These are phyloP conservation scores for Grammothele lineata DNA, from an alignment of 768 basidiomycete species.

Conservation along the genomic window DNA sequence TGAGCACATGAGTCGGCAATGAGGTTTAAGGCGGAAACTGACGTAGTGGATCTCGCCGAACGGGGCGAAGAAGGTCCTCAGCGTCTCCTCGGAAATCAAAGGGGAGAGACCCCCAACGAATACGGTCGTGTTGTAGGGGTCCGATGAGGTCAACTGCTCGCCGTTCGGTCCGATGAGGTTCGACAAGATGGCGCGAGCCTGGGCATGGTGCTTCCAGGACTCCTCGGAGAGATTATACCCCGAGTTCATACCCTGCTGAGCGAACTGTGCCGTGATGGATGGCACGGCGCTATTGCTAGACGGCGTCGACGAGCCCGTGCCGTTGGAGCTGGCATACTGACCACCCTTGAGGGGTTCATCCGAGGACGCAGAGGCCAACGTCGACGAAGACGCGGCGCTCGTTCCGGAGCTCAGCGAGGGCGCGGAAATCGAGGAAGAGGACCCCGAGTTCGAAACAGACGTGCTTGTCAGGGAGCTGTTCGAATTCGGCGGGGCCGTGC, in stretches of 20 bases:
- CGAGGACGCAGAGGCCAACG: slow-evolving; percentile 42
- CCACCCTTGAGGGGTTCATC: slow-evolving; percentile 52
- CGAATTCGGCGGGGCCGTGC: slow-evolving; percentile 17
- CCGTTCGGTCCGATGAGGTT: slow-evolving; percentile 85
- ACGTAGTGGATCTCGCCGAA: slow-evolving; percentile 94
- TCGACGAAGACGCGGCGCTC: slow-evolving; percentile 49
- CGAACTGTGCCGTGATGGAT: slow-evolving; percentile 36
- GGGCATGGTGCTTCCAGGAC: slow-evolving; percentile 81
- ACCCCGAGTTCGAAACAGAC: slow-evolving; percentile 36
- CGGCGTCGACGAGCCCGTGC: slow-evolving; percentile 12
- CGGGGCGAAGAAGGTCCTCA: slow-evolving; percentile 88
- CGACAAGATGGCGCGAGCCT: slow-evolving; percentile 77
- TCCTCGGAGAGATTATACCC: slow-evolving; percentile 65
- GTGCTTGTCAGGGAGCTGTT: slow-evolving; percentile 21
- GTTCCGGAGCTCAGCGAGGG: slow-evolving; percentile 30
- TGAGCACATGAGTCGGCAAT: too few species aligned
- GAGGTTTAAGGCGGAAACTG: too few species aligned
- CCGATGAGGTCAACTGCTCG: slow-evolving; percentile 81
- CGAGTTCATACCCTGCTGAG: slow-evolving; percentile 37
- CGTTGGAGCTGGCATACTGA: slow-evolving; percentile 32
- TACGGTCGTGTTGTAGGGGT: slow-evolving; percentile 95
- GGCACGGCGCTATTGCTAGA: background rate
- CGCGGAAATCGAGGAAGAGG: slow-evolving; percentile 32
- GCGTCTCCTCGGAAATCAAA: slow-evolving; percentile 85
- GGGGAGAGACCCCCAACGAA: slow-evolving; percentile 91